phyloP scores from a whole-genome alignment of 805 yeast genomes.

The Torulaspora gathmanii region DNA sequence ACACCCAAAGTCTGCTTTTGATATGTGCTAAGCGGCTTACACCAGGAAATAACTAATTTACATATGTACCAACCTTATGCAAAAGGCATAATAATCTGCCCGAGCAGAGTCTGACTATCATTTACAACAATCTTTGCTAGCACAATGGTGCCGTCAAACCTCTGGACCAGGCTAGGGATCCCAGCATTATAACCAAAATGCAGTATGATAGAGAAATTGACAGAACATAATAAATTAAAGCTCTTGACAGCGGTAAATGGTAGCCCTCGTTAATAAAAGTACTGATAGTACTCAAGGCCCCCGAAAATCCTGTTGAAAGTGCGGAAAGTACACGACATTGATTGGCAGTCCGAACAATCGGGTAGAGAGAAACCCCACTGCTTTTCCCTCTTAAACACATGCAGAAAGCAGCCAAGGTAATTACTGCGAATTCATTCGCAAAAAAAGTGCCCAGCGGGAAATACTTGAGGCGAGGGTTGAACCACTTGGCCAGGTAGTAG shows the following conservation, averaged over 20 bases:
- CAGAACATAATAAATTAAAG: constrained; percentile 48
- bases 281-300: constrained; percentile 67
- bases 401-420: constrained; percentile 21
- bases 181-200: constrained; percentile 54
- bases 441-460: constrained; percentile 56
- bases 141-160: constrained; percentile 20
- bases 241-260: constrained; percentile 34
- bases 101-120: not conserved
- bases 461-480: constrained; percentile 41
- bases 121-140: not conserved
- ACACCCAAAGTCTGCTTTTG: too few relatives aligned
- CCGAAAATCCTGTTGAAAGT: constrained; percentile 62
- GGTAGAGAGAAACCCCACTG: constrained; percentile 15
- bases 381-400: constrained; percentile 41
- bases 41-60: too few relatives aligned
- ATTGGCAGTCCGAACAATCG: constrained; percentile 34
- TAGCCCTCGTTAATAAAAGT: constrained; percentile 69
- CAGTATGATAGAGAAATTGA: constrained; percentile 48
- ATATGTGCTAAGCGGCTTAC: too few relatives aligned
- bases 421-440: constrained; percentile 44
- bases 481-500: constrained; percentile 46
- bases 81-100: too few relatives aligned
- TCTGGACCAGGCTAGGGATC: constrained; percentile 65
- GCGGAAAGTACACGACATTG: constrained; percentile 53
- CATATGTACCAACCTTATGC: too few relatives aligned